Conservation (phyloP, 495 filamentous ascomycete species). For the Aspergillus haitiensis region DNA sequence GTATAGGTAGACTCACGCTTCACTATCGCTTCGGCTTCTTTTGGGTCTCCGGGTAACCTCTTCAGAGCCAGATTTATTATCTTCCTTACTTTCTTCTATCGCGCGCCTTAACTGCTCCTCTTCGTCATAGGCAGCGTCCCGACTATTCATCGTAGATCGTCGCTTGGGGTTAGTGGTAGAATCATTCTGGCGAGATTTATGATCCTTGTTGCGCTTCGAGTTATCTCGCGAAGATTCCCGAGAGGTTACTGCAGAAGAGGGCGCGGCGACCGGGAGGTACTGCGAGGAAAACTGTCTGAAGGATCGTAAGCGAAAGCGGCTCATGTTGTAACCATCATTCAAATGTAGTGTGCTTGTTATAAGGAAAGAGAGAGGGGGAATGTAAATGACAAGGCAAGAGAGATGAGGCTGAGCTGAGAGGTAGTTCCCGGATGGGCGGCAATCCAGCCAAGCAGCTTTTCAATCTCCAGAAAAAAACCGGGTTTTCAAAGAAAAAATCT, state of each 20-base stretch:
- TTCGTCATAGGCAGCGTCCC: conserved; percentile 92
- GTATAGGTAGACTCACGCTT: conserved; percentile 66
- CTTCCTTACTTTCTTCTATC: conserved; percentile 91
- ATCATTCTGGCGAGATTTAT: conserved; percentile 49
- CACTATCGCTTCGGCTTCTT: conserved; percentile 84
- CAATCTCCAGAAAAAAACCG: background rate
- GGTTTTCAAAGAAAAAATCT: background rate
- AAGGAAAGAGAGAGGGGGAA: conserved; percentile 1
- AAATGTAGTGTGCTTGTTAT: background rate
- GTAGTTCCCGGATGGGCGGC: background rate
- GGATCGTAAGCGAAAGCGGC: conserved; percentile 31
- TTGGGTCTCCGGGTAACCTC: conserved; percentile 66
- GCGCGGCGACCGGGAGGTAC: conserved; percentile 64
- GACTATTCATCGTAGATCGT: conserved; percentile 96
- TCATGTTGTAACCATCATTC: conserved; percentile 1
- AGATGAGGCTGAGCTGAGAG: background rate
- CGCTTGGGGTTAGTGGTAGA: conserved; percentile 62
- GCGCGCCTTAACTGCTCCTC: conserved; percentile 85
- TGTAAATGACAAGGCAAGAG: conserved; percentile 7
- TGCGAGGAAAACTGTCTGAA: conserved; percentile 63
- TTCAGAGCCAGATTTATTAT: conserved; percentile 45
- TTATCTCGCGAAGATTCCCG: conserved; percentile 47
- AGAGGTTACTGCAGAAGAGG: conserved; percentile 47
- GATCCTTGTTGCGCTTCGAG: conserved; percentile 49
- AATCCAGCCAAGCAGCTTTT: background rate